A percentile compares a stretch with the other conserved stretches of the same genome.
These are phyloP conservation scores for Chlorella sp. DNA, from an alignment of 139 green algal genomes.

Conservation along the genomic window DNA sequence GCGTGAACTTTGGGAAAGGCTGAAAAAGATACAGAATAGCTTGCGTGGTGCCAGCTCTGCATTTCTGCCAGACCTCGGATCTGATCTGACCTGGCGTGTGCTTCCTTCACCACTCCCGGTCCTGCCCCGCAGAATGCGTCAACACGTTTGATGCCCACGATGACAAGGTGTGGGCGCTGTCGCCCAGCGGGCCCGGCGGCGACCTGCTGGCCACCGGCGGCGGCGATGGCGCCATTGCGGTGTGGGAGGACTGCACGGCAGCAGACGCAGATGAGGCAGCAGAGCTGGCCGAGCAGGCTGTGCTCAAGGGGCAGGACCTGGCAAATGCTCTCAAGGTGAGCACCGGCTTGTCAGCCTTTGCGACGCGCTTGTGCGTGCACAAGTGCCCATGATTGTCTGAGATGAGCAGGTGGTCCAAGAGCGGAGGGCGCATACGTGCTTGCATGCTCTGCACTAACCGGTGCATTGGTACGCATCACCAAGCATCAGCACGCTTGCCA, in stretches of 20 bases:
- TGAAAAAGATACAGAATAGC: background rate
- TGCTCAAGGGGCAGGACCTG: slow-evolving; percentile 82
- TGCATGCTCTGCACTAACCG: no score
- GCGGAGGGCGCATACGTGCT: no score
- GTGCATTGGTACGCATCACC: no score
- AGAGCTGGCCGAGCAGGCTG: slow-evolving; percentile 53
- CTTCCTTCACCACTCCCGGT: no score
- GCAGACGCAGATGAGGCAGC: slow-evolving; percentile 64
- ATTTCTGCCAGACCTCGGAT: no score
- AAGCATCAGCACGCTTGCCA: no score
- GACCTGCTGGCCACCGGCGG: slow-evolving; percentile 78
- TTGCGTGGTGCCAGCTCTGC: no score
- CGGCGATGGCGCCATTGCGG: slow-evolving; percentile 76
- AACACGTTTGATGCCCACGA: slow-evolving; percentile 95
- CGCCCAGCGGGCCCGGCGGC: slow-evolving; percentile 41
- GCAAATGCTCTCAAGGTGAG: slow-evolving; percentile 81
- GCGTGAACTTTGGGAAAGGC: no score
- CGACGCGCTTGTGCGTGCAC: background rate
- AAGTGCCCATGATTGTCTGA: background rate
- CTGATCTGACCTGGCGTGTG: no score
- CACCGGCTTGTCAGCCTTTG: background rate
- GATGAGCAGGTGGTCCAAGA: no score
- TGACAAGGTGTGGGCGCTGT: slow-evolving; percentile 88
- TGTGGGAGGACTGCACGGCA: slow-evolving; percentile 88
- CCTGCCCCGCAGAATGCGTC: slow-evolving; percentile 71